Base-by-base conservation (phyloP, 2,329 filamentous ascomycete species). In the Blastomyces gilchristii region DNA sequence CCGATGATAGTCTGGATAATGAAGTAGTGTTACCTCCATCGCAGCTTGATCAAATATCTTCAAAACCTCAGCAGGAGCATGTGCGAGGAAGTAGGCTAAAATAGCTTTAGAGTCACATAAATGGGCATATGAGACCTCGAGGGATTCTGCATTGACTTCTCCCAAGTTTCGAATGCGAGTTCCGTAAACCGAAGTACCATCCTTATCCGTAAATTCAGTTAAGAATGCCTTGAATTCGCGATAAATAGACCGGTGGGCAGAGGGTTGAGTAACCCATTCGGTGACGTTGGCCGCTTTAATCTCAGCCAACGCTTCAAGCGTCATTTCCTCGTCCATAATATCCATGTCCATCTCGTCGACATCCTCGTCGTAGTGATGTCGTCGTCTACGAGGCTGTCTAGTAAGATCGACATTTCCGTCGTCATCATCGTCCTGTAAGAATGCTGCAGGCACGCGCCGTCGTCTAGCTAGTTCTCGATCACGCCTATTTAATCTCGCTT, bases 161-260 rank as follows among this genome's bases (percentile, higher is more conserved):
- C 94, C 95, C n/a, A 99, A 85, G 0, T 90, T 97, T 68, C 91
- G 86, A 68, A 99, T 96, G 63, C 92, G 89, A 69, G 91, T 92
- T 62, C 94, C 94, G 74, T 99, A 99, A 60, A 99, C 91, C 0
- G 94, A 99, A 4, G 86, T 87, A 62, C 91, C 92, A 67, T 88
- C 86, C 62, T 91, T 86, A 71, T 99, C 94, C 6, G 87, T 96
- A 75, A 95, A 97, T 70, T 97, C 93, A 12, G 94, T 97, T 70
- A 99, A 80, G 80, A 99, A 99, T 2, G 90, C 88, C 76, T 96
- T 96, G 84, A 99, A 99, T 76, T 99, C 94, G 71, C 93, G 86
- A 73, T 91, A 92, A 76, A 99, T 94, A 0, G 92, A 95, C 69
- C 90, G 85, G 76, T 96, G 90, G 14, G 99, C 94, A 16, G 91